Evolutionary conservation across 192 early-diverging fungal genomes (phyloP).

Genomic region (Coemansia furcata): DNA sequence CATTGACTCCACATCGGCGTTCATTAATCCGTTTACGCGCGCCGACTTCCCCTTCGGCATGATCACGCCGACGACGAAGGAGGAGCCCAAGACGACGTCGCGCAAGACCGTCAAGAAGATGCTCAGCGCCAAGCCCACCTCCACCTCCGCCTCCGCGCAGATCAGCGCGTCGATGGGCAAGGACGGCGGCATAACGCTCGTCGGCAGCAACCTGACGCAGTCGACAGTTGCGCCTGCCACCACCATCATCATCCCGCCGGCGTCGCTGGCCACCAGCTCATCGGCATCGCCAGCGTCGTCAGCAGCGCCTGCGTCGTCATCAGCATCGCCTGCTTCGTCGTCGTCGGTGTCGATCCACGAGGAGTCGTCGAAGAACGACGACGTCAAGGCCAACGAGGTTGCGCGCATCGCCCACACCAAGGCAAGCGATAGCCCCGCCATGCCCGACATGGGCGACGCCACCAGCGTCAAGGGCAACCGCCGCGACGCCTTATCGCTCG

Average conservation of each 20-base stretch:
- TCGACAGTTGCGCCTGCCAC: constrained; percentile 9
- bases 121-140: constrained; percentile 14
- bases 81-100: constrained; percentile 12
- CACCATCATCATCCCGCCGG: constrained; percentile 37
- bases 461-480: constrained; percentile 28
- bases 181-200: constrained; percentile 42
- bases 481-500: constrained; percentile 23
- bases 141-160: constrained; percentile 9
- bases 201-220: constrained; percentile 15
- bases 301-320: constrained; percentile 12
- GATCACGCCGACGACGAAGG: constrained; percentile 12
- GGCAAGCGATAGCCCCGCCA: constrained; percentile 10
- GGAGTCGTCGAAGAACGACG: constrained; percentile 29
- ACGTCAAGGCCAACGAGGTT: constrained; percentile 35
- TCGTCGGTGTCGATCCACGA: constrained; percentile 20
- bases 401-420: constrained; percentile 18
- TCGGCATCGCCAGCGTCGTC: background rate
- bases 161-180: constrained; percentile 42
- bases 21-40: constrained; percentile 46
- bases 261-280: constrained; percentile 12
- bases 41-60: constrained; percentile 49
- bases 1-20: constrained; percentile 37
- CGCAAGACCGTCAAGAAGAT: constrained; percentile 44
- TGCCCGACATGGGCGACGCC: background rate
- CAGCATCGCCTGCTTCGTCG: constrained; percentile 8